Conservation (phyloP, 768 basidiomycete genomes). For the Multifurca ochricompacta region DNA sequence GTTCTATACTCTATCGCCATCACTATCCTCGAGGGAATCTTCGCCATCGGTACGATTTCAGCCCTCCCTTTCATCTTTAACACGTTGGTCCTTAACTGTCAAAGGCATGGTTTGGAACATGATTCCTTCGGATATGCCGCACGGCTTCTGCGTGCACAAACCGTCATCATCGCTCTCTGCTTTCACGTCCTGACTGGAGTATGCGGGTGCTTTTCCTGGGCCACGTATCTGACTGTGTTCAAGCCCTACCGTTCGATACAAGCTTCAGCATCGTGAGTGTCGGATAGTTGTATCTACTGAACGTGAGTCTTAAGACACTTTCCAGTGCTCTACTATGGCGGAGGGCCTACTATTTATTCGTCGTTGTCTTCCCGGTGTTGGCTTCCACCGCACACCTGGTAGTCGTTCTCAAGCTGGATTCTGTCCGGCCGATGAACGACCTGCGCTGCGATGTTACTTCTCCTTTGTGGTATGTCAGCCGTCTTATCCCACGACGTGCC, state of each 20-base stretch:
- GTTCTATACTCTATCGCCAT: constrained; percentile 42
- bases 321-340: constrained; percentile 46
- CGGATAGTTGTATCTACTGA: not conserved
- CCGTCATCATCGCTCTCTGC: constrained; percentile 19
- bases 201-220: constrained; percentile 24
- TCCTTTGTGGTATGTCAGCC: constrained; percentile 45
- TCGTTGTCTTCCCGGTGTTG: constrained; percentile 41
- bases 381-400: constrained; percentile 37
- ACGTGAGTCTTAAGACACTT: not conserved
- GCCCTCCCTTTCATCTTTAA: not conserved
- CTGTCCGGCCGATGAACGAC: constrained; percentile 41
- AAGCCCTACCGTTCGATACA: constrained; percentile 11
- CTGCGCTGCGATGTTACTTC: constrained; percentile 53
- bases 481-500: not conserved
- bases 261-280: constrained; percentile 12
- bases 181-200: constrained; percentile 23
- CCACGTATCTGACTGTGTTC: constrained; percentile 21
- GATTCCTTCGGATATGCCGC: constrained; percentile 54
- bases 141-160: constrained; percentile 41
- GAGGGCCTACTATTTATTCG: constrained; percentile 35
- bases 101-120: constrained; percentile 60
- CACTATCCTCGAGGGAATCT: constrained; percentile 45
- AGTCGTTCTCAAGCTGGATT: constrained; percentile 36
- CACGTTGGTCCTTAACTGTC: not conserved
- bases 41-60: constrained; percentile 46